phyloP scores from a whole-genome alignment of 2,329 filamentous ascomycete species.

The Epichloe glyceriae region DNA sequence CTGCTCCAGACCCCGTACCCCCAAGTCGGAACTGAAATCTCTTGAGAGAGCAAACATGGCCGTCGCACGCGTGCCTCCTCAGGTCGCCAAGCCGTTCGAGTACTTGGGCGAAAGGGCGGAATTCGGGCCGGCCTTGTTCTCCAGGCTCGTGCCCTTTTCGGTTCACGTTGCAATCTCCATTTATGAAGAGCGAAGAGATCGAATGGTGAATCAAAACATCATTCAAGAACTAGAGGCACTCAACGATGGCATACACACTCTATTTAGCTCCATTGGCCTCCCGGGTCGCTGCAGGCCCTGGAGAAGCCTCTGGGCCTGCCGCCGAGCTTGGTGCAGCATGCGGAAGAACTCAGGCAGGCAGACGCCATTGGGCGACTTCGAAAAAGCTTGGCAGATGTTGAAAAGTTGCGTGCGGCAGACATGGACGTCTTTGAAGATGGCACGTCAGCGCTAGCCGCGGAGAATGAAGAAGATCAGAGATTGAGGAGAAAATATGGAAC shows the following conservation, averaged over 20 bases:
- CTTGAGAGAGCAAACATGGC: conserved; percentile 89
- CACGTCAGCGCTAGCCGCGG: conserved; percentile 60
- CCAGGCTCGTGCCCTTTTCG: conserved; percentile 85
- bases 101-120: conserved; percentile 69
- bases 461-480: conserved; percentile 71
- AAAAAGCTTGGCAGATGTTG: conserved; percentile 73
- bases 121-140: conserved; percentile 75
- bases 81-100: conserved; percentile 68
- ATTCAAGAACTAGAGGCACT: conserved; percentile 73
- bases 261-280: conserved; percentile 71
- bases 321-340: conserved; percentile 72
- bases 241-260: conserved; percentile 65
- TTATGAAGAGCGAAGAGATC: conserved; percentile 81
- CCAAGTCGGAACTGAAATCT: conserved; percentile 75
- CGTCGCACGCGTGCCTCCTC: conserved; percentile 59
- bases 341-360: conserved; percentile 85
- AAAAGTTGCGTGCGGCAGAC: conserved; percentile 76
- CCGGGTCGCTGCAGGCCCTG: conserved; percentile 88
- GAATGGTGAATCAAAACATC: conserved; percentile 79
- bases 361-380: conserved; percentile 70
- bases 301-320: conserved; percentile 90
- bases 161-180: conserved; percentile 93
- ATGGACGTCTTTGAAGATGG: conserved; percentile 72
- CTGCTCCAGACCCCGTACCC: conserved; percentile 56
- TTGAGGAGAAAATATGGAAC: conserved; percentile 72